A percentile compares a stretch with the other conserved stretches of the same genome.
Conservation (phyloP, 2,329 filamentous ascomycete species). For the Cercospora sesami region DNA sequence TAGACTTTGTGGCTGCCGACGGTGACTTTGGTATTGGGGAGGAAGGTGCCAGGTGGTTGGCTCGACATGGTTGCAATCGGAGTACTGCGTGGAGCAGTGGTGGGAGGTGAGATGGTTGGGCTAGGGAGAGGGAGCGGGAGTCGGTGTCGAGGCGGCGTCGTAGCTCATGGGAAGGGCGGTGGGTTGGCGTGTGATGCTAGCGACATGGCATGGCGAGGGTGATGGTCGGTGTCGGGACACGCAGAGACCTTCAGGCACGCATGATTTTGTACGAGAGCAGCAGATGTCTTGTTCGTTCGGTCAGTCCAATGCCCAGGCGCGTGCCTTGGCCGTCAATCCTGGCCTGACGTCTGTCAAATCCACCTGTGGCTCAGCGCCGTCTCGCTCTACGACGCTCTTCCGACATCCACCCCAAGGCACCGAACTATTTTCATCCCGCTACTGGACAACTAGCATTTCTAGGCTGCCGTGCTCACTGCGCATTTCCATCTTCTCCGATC, state of each 20-base stretch:
- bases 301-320: neutral
- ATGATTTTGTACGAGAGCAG: neutral
- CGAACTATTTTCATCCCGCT: neutral
- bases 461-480: neutral
- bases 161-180: neutral
- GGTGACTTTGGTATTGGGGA: constrained; percentile 93
- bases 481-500: neutral
- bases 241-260: neutral
- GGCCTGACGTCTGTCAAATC: neutral
- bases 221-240: neutral
- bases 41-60: constrained; percentile 70
- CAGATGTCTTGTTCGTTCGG: neutral
- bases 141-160: neutral
- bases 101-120: neutral
- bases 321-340: neutral
- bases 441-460: neutral
- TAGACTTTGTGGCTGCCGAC: constrained; percentile 89
- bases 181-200: neutral
- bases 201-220: neutral
- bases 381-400: neutral
- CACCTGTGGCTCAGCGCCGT: neutral
- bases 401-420: neutral
- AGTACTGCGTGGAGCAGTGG: neutral
- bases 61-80: neutral
- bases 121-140: neutral